Evolutionary conservation across 495 filamentous ascomycete species (phyloP).

Genomic region (Hypoxylon cercidicola): DNA sequence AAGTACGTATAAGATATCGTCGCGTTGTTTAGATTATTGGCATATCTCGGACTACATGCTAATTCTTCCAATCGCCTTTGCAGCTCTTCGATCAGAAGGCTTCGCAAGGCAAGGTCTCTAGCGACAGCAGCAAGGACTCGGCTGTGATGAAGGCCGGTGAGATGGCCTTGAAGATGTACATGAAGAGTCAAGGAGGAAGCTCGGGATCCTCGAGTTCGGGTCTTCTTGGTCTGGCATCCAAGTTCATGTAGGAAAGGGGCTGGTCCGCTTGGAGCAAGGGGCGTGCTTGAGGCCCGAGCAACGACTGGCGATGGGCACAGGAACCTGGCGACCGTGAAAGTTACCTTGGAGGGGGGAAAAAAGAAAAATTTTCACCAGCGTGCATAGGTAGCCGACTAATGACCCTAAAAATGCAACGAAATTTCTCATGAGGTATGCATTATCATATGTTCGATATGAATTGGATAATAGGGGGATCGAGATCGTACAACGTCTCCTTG

Average conservation of each 20-base stretch:
- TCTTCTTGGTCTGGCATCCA: constrained; percentile 53
- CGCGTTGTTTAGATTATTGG: neutral
- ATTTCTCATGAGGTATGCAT: too few species aligned
- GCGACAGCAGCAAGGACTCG: constrained; percentile 60
- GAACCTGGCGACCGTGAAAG: too few species aligned
- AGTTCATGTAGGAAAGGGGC: constrained; percentile 46
- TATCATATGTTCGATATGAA: too few species aligned
- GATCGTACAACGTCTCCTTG: neutral
- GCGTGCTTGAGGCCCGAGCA: neutral
- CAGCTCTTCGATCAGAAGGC: constrained; percentile 62
- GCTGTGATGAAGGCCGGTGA: constrained; percentile 63
- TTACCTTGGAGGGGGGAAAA: too few species aligned
- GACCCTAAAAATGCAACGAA: too few species aligned
- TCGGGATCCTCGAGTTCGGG: constrained; percentile 38
- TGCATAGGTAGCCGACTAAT: too few species aligned
- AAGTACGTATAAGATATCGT: constrained; percentile 43
- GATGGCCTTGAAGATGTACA: constrained; percentile 66
- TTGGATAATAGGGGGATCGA: too few species aligned
- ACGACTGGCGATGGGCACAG: neutral
- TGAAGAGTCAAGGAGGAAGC: constrained; percentile 56
- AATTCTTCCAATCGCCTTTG: constrained; percentile 3
- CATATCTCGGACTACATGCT: neutral
- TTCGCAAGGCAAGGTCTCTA: constrained; percentile 56
- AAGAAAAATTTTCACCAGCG: too few species aligned
- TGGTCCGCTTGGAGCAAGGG: neutral